Base-by-base conservation (phyloP, 2,329 filamentous ascomycete species). In the Apiospora hydei region DNA sequence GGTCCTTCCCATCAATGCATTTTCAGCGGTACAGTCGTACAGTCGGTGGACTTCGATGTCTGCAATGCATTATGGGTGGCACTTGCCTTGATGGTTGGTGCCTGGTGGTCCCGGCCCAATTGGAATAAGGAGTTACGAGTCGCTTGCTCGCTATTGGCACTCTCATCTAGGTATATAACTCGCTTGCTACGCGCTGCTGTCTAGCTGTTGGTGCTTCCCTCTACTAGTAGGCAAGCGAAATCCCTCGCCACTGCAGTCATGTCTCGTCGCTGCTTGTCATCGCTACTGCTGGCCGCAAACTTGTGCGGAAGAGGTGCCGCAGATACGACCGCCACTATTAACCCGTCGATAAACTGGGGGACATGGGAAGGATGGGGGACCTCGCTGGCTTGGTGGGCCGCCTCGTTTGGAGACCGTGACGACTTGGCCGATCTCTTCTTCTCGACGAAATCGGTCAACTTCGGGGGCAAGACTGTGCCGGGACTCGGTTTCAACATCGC, bases 291-390 rank as follows among this genome's bases (percentile, higher is more conserved):
- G 3, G 34, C 57, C 34, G 30, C 57, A 18, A 41, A 64, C 34
- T 16, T 64, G 18, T 64, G 34, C 34, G 57, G 57, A 30, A 64
- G 34, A 41, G 49, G 46, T 30, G 70, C 70, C 24, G 79, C 77
- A 16, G 81, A 82, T 72, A 71, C 75, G 8, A 81, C 80, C 18
- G 80, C 78, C 44, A 80, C 77, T 26, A 80, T 82, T 69, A 76
- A 77, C 47, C 72, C 80, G 14, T 74, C 76, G 5, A 78, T 80
- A 21, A 82, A 81, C 73, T 83, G 79, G 73, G 84, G 83, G 24
- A 81, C 76, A 0, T 85, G 84, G 84, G 83, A 85, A 70, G 84
- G 84, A 68, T 85, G 83, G 83, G 83, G 83, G 16, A 81, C 81
- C 0, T 84, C 82, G 16, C 78, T 85, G 1, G 83, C 83, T 11